Evolutionary conservation across 371 early-diverging fungal species (phyloP).

Genomic region (Mortierella sp.): DNA sequence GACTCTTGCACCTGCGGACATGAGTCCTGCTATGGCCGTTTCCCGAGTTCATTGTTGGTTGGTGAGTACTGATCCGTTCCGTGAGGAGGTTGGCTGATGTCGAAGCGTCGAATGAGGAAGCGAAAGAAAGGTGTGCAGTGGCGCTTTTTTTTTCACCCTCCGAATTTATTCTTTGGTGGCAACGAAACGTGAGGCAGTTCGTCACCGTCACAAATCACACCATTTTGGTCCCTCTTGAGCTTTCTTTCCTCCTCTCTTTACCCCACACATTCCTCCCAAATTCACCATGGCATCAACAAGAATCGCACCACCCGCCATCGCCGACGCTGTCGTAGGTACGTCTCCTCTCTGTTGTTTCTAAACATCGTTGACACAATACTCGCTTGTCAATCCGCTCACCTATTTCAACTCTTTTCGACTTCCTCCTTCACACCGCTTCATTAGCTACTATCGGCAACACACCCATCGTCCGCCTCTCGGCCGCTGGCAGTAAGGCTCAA

Average conservation of each 20-base stretch:
- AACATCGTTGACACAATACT: no score
- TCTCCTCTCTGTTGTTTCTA: background rate
- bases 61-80: background rate
- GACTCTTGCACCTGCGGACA: slow-evolving; percentile 22
- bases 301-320: slow-evolving; percentile 45
- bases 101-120: background rate
- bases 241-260: slow-evolving; percentile 3
- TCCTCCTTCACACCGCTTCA: background rate
- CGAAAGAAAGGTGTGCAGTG: background rate
- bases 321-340: slow-evolving; percentile 46
- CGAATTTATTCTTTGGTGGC: slow-evolving; percentile 13
- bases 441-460: slow-evolving; percentile 58
- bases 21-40: background rate
- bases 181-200: background rate
- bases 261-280: background rate
- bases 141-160: background rate
- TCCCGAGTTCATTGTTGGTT: slow-evolving; percentile 11
- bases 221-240: background rate
- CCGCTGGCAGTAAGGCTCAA: slow-evolving; percentile 27
- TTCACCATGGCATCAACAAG: slow-evolving; percentile 22
- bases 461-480: slow-evolving; percentile 50
- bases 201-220: slow-evolving; percentile 13
- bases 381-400: background rate
- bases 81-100: background rate
- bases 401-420: background rate